These are phyloP conservation scores for Scedosporium boydii DNA, from an alignment of 2,329 filamentous ascomycete species.

Conservation along the genomic window DNA sequence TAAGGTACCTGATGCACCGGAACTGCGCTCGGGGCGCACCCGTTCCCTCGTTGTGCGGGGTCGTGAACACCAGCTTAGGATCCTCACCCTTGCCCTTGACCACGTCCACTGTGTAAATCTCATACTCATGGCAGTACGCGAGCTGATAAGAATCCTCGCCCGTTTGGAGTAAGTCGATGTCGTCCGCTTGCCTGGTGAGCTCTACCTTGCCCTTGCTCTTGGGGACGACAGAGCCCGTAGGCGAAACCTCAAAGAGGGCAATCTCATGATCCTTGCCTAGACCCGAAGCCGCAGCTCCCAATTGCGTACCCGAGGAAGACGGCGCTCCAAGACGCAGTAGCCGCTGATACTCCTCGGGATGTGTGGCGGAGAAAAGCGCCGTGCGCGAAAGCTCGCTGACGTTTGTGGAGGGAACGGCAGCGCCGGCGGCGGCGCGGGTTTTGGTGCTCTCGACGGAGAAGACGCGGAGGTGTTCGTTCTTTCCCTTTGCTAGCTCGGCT, in stretches of 20 bases:
- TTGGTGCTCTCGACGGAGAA: constrained; percentile 49
- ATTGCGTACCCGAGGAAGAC: constrained; percentile 42
- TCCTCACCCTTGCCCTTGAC: constrained; percentile 31
- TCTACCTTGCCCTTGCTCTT: constrained; percentile 40
- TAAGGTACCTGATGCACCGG: constrained; percentile 49
- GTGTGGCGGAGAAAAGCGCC: constrained; percentile 39
- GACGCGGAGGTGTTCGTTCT: constrained; percentile 75
- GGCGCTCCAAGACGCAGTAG: constrained; percentile 45
- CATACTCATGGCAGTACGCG: constrained; percentile 68
- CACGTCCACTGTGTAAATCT: constrained; percentile 58
- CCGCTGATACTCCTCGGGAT: constrained; percentile 49
- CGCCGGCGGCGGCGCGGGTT: constrained; percentile 19
- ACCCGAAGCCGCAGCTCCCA: constrained; percentile 73
- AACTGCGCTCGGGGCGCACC: constrained; percentile 38
- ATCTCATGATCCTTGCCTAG: constrained; percentile 69
- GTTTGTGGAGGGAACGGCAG: constrained; percentile 20
- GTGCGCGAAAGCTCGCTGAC: constrained; percentile 43
- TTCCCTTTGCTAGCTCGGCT: constrained; percentile 60
- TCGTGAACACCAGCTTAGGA: constrained; percentile 46
- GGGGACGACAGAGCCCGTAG: constrained; percentile 32
- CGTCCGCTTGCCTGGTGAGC: constrained; percentile 47
- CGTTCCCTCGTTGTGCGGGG: constrained; percentile 34
- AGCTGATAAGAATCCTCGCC: constrained; percentile 57
- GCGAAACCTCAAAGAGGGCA: constrained; percentile 63
- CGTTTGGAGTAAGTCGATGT: constrained; percentile 60